Evolutionary conservation across 441 rosid genomes (phyloP), one percentile per base, ranked within the genome.

Genomic region (Adansonia rubrostipa): DNA sequence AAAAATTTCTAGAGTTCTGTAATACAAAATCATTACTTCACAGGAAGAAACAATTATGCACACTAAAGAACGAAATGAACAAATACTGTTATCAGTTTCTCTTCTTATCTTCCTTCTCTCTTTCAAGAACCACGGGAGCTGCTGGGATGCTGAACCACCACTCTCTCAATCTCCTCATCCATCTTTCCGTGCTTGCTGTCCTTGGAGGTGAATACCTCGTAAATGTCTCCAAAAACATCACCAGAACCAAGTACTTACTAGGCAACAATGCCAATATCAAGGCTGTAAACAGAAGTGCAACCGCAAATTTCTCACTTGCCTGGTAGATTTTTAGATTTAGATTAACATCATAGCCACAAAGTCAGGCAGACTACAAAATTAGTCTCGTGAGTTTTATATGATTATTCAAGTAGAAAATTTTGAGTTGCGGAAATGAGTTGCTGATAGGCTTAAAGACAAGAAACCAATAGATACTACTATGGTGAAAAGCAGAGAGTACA

Each of bases 121-220:
- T 89, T 71, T 92, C 92, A 11, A 93, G 88, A 77, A 87, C 66
- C 73, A 45, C 40, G 2, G 73, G 73, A 68, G 98, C 98, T 2
- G 98, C 99, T 0, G 99, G 99, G 73, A 93, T 88, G 83, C 99
- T 91, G 84, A 91, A 91, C 99, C 99, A 96, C 97, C 97, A 93
- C 73, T 93, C 99, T 82, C 87, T 90, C 82, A 93, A 64, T 77
- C 99, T 89, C 85, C 99, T 88, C 75, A 75, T 79, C 81, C 84
- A 80, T 80, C 97, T 87, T 77, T 92, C 99, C 0, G 90, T 89
- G 86, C 89, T 86, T 24, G 83, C 92, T 85, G 79, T 87, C 78
- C 98, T 87, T 3, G 79, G 83, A 4, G 97, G 97, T 0, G 98
- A 92, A 78, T 91, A 92, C 75, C 92, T 83, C 0, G 99, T 96